Evolutionary conservation across 208 protist species (phyloP), one percentile per base, ranked within the genome.

Genomic region (Leishmania braziliensis): DNA sequence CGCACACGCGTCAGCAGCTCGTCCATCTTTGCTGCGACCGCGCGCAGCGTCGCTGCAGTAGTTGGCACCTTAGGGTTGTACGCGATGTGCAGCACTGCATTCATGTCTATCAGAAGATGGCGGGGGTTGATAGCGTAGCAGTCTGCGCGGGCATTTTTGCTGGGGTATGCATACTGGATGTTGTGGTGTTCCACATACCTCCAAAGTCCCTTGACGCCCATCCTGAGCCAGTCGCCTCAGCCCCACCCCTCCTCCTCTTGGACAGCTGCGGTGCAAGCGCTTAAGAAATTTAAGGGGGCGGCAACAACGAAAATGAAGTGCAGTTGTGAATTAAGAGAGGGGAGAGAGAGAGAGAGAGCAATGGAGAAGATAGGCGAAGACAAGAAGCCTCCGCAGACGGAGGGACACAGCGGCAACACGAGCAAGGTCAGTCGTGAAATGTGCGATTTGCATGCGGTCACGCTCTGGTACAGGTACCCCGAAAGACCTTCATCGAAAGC

Each of bases 81-180:
- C 39, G 83, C 72, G 26, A 70, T 70, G 84, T 98, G 95, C 50
- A 98, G 39, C 29, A 98, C 58, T 14, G 84, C 75, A 77, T 98
- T 98, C 95, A 98, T 98, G 80, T 98, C 95, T 18, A 98, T 46
- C 20, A 96, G 75, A 39, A 98, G 83, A 80, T 98, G 91, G 51
- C 91, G 65, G 3, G 91, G 86, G 29, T 75, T 65, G 60, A 92
- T 75, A 29, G 84, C 86, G 69, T 89, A 84, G 56, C 79, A 74
- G 29, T 60, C 43, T 39, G 82, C 62, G 20, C 82, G 69, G 46
- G 77, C 73, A 62, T 54, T 82, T 23, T 79, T 81, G 66, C 69
- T 85, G 43, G 82, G 82, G 65, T 79, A 82, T 65, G 73, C 82
- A 46, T 85, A 85, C 23, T 72, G 82, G 36, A 95, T 79, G 63